Conservation (phyloP, 2,329 filamentous ascomycete genomes). For the Penicillium sp. region DNA sequence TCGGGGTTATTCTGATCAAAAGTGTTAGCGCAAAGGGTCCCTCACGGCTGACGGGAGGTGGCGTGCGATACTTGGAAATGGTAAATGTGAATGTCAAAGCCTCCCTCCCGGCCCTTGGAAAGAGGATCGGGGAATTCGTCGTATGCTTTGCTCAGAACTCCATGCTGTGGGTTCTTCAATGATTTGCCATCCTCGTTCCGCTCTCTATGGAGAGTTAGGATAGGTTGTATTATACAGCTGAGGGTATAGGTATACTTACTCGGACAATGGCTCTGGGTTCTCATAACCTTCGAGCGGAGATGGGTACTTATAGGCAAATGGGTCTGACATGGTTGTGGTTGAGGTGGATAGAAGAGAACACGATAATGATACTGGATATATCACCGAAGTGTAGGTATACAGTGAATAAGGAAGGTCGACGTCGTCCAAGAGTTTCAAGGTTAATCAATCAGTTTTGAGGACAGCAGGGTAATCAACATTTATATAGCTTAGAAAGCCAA, state of each 20-base stretch:
- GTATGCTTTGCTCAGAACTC: constrained; percentile 67
- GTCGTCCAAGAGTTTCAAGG: too few relatives aligned
- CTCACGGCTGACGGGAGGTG: too few relatives aligned
- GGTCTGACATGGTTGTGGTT: constrained; percentile 47
- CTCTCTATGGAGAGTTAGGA: constrained; percentile 45
- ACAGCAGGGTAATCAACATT: too few relatives aligned
- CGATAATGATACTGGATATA: too few relatives aligned
- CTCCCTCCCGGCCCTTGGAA: constrained; percentile 65
- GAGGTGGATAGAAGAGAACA: too few relatives aligned
- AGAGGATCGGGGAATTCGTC: constrained; percentile 68
- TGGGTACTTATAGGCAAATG: constrained; percentile 56
- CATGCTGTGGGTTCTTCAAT: constrained; percentile 65
- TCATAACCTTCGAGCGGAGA: constrained; percentile 57
- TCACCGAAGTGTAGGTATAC: too few relatives aligned
- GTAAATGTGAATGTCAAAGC: constrained; percentile 88
- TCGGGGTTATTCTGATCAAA: constrained; percentile 54
- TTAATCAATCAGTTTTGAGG: too few relatives aligned
- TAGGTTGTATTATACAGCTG: background rate
- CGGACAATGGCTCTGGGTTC: constrained; percentile 48
- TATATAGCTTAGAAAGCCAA: too few relatives aligned
- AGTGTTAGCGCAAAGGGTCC: background rate
- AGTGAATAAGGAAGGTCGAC: too few relatives aligned
- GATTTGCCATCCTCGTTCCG: constrained; percentile 75
- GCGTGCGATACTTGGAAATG: constrained; percentile 57
- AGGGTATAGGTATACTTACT: too few relatives aligned